Conservation (phyloP, 2,329 filamentous ascomycete species). For the Blastomyces silverae region DNA sequence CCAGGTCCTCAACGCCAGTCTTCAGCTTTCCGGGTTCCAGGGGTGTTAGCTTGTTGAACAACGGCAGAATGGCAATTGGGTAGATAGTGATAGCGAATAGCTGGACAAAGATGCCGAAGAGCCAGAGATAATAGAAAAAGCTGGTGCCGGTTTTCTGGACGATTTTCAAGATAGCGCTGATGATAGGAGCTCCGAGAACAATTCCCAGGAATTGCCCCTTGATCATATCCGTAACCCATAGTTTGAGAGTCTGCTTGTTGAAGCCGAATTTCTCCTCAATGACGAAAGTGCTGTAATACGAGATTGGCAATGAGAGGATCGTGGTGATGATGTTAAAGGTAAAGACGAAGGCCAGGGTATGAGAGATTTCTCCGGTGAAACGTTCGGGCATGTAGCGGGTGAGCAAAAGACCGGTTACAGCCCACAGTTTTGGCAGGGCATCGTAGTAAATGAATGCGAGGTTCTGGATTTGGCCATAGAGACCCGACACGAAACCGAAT, state of each 20-base stretch:
- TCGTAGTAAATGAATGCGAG: slow-evolving; percentile 84
- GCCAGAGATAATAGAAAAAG: slow-evolving; percentile 98
- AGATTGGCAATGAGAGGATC: slow-evolving; percentile 68
- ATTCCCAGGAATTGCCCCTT: slow-evolving; percentile 81
- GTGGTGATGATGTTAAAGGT: slow-evolving; percentile 77
- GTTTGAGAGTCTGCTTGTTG: slow-evolving; percentile 90
- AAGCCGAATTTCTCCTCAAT: slow-evolving; percentile 96
- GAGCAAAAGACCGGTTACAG: slow-evolving; percentile 67
- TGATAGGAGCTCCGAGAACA: slow-evolving; percentile 75
- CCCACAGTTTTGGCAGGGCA: slow-evolving; percentile 85
- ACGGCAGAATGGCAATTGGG: slow-evolving; percentile 82
- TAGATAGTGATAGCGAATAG: slow-evolving; percentile 95
- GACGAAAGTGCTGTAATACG: slow-evolving; percentile 90
- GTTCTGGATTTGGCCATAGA: slow-evolving; percentile 84
- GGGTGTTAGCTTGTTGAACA: slow-evolving; percentile 98
- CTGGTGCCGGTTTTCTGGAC: slow-evolving; percentile 86
- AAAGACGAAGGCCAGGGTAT: slow-evolving; percentile 88
- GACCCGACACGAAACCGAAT: slow-evolving; percentile 71
- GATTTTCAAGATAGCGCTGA: slow-evolving; percentile 87
- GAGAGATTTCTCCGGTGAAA: slow-evolving; percentile 81
- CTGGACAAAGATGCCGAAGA: slow-evolving; percentile 83
- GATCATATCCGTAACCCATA: slow-evolving; percentile 85
- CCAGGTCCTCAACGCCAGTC: slow-evolving; percentile 75
- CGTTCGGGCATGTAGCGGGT: slow-evolving; percentile 65
- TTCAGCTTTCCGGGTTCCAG: slow-evolving; percentile 83